Evolutionary conservation across 257 asterid species (phyloP).

Genomic region (Mitragyna speciosa): DNA sequence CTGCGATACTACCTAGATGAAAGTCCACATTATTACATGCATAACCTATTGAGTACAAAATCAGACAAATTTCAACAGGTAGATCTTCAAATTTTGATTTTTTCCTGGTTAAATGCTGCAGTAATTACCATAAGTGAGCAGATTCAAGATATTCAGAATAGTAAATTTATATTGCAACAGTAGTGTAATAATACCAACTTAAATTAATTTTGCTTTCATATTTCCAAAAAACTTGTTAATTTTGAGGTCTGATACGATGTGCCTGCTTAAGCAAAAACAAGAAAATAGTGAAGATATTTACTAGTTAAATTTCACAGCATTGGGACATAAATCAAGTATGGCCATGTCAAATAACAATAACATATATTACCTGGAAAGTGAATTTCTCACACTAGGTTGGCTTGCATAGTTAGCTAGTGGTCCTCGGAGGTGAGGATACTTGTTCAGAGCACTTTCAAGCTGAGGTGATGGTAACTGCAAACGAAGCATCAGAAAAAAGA

Average conservation of each 20-base stretch:
- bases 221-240: not conserved
- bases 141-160: not conserved
- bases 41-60: not conserved
- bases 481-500: slow-evolving; percentile 24
- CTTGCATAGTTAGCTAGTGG: slow-evolving; percentile 63
- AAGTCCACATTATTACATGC: not conserved
- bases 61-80: no score
- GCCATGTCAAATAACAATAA: slow-evolving; percentile 5
- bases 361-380: slow-evolving; percentile 72
- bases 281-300: not conserved
- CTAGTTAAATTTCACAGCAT: not conserved
- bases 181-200: not conserved
- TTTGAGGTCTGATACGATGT: not conserved
- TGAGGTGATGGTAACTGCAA: slow-evolving; percentile 95
- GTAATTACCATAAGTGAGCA: not conserved
- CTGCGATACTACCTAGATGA: not conserved
- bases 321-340: not conserved
- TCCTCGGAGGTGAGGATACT: slow-evolving; percentile 74
- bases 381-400: slow-evolving; percentile 52
- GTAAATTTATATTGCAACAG: not conserved
- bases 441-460: slow-evolving; percentile 87
- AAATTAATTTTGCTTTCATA: not conserved
- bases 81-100: not conserved
- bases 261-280: not conserved
- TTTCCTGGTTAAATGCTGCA: not conserved